Conservation (phyloP, 2,329 filamentous ascomycete genomes). For the Hypoxylon sp. region DNA sequence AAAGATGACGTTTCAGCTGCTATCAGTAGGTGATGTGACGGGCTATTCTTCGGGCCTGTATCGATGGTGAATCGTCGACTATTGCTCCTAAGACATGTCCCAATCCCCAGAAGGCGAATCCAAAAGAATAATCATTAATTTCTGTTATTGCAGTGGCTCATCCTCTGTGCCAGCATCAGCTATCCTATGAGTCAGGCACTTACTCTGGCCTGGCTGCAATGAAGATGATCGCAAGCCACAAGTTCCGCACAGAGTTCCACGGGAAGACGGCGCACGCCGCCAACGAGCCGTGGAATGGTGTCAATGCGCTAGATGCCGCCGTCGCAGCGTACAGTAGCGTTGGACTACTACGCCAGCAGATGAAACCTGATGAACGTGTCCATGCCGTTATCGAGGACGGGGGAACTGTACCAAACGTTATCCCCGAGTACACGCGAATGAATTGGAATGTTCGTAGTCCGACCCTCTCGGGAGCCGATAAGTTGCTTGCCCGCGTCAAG, state of each 20-base stretch:
- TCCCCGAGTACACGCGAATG: constrained; percentile 58
- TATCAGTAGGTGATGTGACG: constrained; percentile 40
- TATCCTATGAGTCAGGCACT: constrained; percentile 14
- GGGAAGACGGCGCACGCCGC: constrained; percentile 57
- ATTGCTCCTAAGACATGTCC: not conserved
- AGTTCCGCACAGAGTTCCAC: constrained; percentile 54
- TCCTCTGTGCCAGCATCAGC: constrained; percentile 30
- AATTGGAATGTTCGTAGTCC: constrained; percentile 59
- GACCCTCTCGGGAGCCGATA: constrained; percentile 52
- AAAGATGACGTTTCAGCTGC: constrained; percentile 49
- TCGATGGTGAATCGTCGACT: not conserved
- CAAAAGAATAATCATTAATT: not conserved
- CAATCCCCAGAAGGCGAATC: not conserved
- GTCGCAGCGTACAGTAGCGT: constrained; percentile 57
- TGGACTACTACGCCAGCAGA: constrained; percentile 58
- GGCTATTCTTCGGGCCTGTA: not conserved
- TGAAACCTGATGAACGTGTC: constrained; percentile 56
- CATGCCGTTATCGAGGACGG: constrained; percentile 58
- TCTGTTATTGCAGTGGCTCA: constrained; percentile 46
- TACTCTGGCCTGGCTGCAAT: constrained; percentile 50
- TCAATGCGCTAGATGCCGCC: constrained; percentile 59
- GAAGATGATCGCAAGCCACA: constrained; percentile 54
- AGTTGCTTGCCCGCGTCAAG: constrained; percentile 54
- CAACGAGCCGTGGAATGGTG: constrained; percentile 57
- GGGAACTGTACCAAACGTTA: constrained; percentile 59